These are phyloP conservation scores for Torrubiellomyces zombiae DNA, from an alignment of 2,329 filamentous ascomycete genomes.

Conservation along the genomic window DNA sequence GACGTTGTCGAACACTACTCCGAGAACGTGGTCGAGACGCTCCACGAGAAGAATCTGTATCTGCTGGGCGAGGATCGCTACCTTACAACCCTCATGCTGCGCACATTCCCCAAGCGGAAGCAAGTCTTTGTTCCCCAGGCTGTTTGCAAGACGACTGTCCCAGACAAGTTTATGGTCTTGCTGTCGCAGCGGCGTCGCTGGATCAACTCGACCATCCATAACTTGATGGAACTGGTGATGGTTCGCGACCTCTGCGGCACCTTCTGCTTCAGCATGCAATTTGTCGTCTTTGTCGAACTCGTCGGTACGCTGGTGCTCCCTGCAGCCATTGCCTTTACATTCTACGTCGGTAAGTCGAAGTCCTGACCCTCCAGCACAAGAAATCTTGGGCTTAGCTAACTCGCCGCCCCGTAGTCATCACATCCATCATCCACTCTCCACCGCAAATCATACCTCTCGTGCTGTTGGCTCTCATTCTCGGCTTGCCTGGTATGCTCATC, in stretches of 20 bases:
- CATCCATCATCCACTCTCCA: conserved; percentile 61
- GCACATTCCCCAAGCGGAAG: conserved; percentile 97
- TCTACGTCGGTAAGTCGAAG: conserved; percentile 68
- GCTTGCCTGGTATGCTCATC: conserved; percentile 82
- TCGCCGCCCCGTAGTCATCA: conserved; percentile 44
- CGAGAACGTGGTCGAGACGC: conserved; percentile 93
- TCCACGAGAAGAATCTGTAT: conserved; percentile 94
- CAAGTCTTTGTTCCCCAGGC: conserved; percentile 97
- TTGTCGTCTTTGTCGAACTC: conserved; percentile 89
- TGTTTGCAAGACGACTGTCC: conserved; percentile 96
- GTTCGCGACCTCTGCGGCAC: conserved; percentile 94
- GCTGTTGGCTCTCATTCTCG: conserved; percentile 76
- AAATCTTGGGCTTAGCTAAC: conserved; percentile 2
- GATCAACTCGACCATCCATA: conserved; percentile 99
- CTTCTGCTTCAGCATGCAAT: conserved; percentile 99
- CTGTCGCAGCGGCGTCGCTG: conserved; percentile 89
- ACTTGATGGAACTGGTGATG: conserved; percentile 90
- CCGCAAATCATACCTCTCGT: conserved; percentile 83
- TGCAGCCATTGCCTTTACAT: conserved; percentile 89
- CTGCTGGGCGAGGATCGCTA: conserved; percentile 89
- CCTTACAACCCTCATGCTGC: conserved; percentile 90
- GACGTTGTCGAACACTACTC: conserved; percentile 99
- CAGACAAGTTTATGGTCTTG: conserved; percentile 79
- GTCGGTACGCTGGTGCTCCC: conserved; percentile 88
- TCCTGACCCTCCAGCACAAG: conserved; percentile 1